These are phyloP conservation scores for Gamarada debralockiae DNA, from an alignment of 495 filamentous ascomycete species.

Conservation along the genomic window DNA sequence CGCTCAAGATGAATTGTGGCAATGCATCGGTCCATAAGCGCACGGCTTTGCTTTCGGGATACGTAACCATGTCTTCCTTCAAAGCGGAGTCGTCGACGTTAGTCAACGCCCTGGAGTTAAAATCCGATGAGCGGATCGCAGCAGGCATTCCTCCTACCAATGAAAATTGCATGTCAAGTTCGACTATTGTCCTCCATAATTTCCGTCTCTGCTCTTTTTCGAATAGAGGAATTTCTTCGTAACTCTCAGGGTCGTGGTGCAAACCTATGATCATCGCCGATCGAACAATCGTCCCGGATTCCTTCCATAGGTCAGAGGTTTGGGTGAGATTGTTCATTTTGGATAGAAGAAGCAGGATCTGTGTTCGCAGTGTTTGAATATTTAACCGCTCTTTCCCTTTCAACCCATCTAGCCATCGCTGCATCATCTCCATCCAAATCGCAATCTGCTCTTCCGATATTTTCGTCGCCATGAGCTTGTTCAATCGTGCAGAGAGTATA, in stretches of 20 bases:
- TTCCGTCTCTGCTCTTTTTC: slow-evolving; percentile 35
- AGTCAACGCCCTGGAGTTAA: slow-evolving; percentile 12
- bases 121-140: slow-evolving; percentile 40
- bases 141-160: slow-evolving; percentile 37
- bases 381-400: slow-evolving; percentile 11
- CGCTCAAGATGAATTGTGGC: slow-evolving; percentile 13
- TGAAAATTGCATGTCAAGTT: slow-evolving; percentile 39
- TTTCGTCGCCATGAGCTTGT: neutral
- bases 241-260: slow-evolving; percentile 19
- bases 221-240: slow-evolving; percentile 25
- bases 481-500: slow-evolving; percentile 7
- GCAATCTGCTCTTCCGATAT: slow-evolving; percentile 14
- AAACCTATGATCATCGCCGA: slow-evolving; percentile 21
- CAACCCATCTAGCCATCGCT: slow-evolving; percentile 12
- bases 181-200: slow-evolving; percentile 42
- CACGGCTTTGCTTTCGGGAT: slow-evolving; percentile 5
- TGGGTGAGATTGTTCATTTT: neutral
- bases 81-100: slow-evolving; percentile 21
- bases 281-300: slow-evolving; percentile 13
- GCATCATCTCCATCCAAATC: slow-evolving; percentile 1
- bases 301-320: slow-evolving; percentile 10
- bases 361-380: slow-evolving; percentile 7
- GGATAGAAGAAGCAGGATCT: slow-evolving; percentile 15
- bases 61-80: slow-evolving; percentile 13
- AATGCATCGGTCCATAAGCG: slow-evolving; percentile 13